Conservation (phyloP, 257 asterid species). For the Penstemon davidsonii region DNA sequence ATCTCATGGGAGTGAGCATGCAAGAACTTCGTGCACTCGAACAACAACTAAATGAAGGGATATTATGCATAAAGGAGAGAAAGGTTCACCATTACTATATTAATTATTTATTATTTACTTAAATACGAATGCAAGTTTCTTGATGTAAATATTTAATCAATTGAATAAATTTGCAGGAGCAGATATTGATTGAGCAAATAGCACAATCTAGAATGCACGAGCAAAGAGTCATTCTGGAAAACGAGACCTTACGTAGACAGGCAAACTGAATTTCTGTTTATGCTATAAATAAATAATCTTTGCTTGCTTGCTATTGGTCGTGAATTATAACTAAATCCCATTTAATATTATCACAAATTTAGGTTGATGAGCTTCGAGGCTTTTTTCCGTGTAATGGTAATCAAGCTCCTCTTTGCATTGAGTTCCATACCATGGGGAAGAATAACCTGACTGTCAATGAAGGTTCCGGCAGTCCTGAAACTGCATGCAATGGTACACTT, state of each 20-base stretch:
- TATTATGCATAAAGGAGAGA: constrained; percentile 56
- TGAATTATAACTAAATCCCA: constrained; percentile 6
- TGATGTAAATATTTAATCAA: not conserved
- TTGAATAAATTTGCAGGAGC: constrained; percentile 34
- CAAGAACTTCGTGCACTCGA: constrained; percentile 58
- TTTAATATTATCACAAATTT: constrained; percentile 18
- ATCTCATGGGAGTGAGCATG: constrained; percentile 48
- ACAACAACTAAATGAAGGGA: constrained; percentile 58
- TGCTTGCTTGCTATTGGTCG: not conserved
- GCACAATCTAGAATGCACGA: constrained; percentile 54
- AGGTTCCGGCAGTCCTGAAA: constrained; percentile 45
- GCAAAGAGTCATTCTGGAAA: constrained; percentile 52
- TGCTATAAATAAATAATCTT: constrained; percentile 19
- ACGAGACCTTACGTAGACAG: constrained; percentile 48
- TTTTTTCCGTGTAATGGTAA: constrained; percentile 17
- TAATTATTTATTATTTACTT: constrained; percentile 4
- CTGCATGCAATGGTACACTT: constrained; percentile 35
- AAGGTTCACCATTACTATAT: constrained; percentile 43
- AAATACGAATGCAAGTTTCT: not conserved
- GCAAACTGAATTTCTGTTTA: constrained; percentile 30
- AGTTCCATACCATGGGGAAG: constrained; percentile 30
- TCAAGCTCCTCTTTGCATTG: constrained; percentile 33
- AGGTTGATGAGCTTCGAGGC: constrained; percentile 49
- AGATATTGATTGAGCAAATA: constrained; percentile 34
- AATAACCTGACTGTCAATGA: constrained; percentile 29